Conservation (phyloP, 441 rosid species). For the Populus tomentosa region DNA sequence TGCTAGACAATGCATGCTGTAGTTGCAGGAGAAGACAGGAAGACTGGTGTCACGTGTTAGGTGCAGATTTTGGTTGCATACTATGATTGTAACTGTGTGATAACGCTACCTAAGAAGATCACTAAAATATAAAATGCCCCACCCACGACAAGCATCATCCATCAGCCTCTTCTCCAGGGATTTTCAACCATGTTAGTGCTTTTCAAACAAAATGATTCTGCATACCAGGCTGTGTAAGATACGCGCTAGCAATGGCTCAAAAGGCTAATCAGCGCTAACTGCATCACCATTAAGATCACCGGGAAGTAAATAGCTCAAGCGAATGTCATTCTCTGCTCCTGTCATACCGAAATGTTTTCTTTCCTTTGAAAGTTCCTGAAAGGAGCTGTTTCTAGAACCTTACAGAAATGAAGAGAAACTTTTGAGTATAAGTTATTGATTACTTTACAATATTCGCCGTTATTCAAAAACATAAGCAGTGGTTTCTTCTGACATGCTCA, state of each 20-base stretch:
- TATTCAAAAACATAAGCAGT: neutral
- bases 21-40: neutral
- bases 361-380: neutral
- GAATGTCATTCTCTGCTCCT: neutral
- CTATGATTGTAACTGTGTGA: neutral
- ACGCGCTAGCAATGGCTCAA: neutral
- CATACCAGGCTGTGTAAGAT: neutral
- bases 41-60: neutral
- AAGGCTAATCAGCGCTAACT: neutral
- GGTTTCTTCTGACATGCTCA: neutral
- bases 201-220: neutral
- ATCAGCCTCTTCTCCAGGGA: neutral
- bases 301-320: neutral
- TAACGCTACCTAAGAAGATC: neutral
- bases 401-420: slow-evolving; percentile 4
- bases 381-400: neutral
- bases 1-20: neutral
- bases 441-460: neutral
- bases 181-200: neutral
- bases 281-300: neutral
- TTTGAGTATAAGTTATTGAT: neutral
- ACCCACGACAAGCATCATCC: neutral
- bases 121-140: neutral
- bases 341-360: slow-evolving; percentile 1
- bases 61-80: neutral